Conservation (phyloP, 345 rosid genomes). For the Combretum micranthum region DNA sequence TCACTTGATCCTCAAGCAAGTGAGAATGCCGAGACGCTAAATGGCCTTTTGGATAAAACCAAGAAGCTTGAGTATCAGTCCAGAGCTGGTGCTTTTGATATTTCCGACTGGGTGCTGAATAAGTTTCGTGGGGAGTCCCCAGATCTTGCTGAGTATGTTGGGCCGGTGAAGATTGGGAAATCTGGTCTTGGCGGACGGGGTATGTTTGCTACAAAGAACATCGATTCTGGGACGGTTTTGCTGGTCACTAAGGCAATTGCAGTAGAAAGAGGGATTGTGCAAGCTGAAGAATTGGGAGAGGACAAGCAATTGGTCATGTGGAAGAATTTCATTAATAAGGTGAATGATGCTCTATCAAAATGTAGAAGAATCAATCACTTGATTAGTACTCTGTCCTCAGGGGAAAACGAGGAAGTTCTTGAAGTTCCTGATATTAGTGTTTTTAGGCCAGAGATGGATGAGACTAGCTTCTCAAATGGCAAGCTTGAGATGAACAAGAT, state of each 20-base stretch:
- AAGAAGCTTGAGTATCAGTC: constrained; percentile 66
- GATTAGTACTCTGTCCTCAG: constrained; percentile 46
- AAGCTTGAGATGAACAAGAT: constrained; percentile 35
- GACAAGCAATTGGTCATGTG: constrained; percentile 76
- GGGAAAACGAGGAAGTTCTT: constrained; percentile 47
- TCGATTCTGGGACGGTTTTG: constrained; percentile 51
- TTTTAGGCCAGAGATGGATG: constrained; percentile 46
- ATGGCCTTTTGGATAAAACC: constrained; percentile 58
- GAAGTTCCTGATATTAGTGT: constrained; percentile 49
- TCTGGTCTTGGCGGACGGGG: constrained; percentile 83
- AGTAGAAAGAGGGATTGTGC: constrained; percentile 66
- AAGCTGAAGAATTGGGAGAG: constrained; percentile 40
- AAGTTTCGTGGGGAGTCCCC: constrained; percentile 58
- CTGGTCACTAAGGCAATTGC: constrained; percentile 69
- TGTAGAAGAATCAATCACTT: constrained; percentile 32
- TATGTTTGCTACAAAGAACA: constrained; percentile 58
- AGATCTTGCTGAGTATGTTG: constrained; percentile 69
- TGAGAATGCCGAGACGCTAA: constrained; percentile 45
- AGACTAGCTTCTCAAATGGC: constrained; percentile 14
- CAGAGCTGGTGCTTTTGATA: constrained; percentile 69
- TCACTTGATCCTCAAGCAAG: constrained; percentile 41
- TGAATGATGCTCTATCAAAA: constrained; percentile 32
- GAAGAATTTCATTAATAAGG: constrained; percentile 61
- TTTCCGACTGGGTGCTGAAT: constrained; percentile 70
- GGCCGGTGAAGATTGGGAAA: constrained; percentile 41